These are phyloP conservation scores for Apiospora arundinis DNA, from an alignment of 2,329 filamentous ascomycete genomes.

Conservation along the genomic window DNA sequence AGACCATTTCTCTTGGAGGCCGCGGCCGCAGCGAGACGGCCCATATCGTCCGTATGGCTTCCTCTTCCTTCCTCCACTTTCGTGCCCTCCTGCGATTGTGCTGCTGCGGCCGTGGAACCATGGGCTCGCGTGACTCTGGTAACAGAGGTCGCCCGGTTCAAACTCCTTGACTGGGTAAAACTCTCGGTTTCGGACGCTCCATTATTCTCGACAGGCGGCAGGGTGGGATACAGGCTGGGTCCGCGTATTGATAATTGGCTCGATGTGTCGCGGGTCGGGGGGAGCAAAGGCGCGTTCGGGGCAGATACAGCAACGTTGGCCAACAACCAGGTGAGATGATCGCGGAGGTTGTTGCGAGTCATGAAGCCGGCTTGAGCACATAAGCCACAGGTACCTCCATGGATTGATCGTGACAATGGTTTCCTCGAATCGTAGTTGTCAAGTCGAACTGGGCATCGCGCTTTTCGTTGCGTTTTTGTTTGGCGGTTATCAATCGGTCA, in stretches of 20 bases:
- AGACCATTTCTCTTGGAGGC: constrained; percentile 53
- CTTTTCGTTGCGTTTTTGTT: background rate
- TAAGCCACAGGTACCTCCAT: constrained; percentile 43
- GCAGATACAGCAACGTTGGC: constrained; percentile 52
- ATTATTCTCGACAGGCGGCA: constrained; percentile 8
- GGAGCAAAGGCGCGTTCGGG: constrained; percentile 47
- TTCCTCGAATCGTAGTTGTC: constrained; percentile 20
- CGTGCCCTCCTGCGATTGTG: constrained; percentile 30
- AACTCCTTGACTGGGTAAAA: background rate
- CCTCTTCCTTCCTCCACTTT: constrained; percentile 30
- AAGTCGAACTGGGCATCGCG: constrained; percentile 18
- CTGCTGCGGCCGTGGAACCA: constrained; percentile 31
- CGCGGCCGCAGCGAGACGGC: constrained; percentile 49
- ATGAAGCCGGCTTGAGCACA: constrained; percentile 56
- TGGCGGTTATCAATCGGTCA: background rate
- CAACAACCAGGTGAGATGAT: constrained; percentile 64
- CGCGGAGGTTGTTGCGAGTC: constrained; percentile 66
- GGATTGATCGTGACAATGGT: constrained; percentile 27
- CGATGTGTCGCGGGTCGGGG: constrained; percentile 36
- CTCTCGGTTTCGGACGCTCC: background rate
- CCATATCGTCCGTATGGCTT: constrained; percentile 46
- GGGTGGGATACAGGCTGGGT: constrained; percentile 25
- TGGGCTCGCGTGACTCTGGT: constrained; percentile 29
- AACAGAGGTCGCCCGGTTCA: constrained; percentile 28
- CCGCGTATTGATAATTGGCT: constrained; percentile 34